Conservation (phyloP, 345 rosid species). For the Crucihimalaya himalaica region DNA sequence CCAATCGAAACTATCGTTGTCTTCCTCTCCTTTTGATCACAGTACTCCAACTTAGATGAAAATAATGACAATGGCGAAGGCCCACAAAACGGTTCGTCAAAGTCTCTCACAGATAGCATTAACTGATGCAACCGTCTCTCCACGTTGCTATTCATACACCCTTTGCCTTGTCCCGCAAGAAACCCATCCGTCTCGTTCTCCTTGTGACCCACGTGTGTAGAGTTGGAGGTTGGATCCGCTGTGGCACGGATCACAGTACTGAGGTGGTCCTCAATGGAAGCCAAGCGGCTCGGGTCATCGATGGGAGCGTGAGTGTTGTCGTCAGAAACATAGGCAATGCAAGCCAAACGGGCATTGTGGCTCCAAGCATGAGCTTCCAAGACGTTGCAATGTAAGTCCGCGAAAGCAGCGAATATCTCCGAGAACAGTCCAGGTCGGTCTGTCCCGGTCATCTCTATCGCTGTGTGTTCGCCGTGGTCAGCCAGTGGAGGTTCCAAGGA, state of each 20-base stretch:
- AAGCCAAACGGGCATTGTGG: slow-evolving; percentile 70
- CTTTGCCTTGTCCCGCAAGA: slow-evolving; percentile 47
- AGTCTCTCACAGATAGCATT: slow-evolving; percentile 72
- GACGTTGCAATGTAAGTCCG: slow-evolving; percentile 61
- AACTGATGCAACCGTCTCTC: slow-evolving; percentile 77
- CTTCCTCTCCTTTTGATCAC: slow-evolving; percentile 37
- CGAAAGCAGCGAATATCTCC: slow-evolving; percentile 68
- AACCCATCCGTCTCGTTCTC: slow-evolving; percentile 47
- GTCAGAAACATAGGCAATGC: slow-evolving; percentile 63
- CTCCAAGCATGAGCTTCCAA: slow-evolving; percentile 84
- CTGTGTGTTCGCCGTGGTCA: slow-evolving; percentile 50
- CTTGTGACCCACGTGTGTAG: slow-evolving; percentile 40
- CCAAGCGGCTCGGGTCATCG: slow-evolving; percentile 59
- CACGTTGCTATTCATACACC: slow-evolving; percentile 46
- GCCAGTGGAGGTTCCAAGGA: slow-evolving; percentile 25
- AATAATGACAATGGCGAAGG: slow-evolving; percentile 25
- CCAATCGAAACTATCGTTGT: slow-evolving; percentile 49
- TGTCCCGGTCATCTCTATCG: slow-evolving; percentile 64
- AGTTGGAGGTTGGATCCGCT: slow-evolving; percentile 27
- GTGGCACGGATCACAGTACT: slow-evolving; percentile 58
- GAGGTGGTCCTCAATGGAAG: slow-evolving; percentile 63
- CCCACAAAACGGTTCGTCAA: slow-evolving; percentile 46
- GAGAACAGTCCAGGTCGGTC: slow-evolving; percentile 83
- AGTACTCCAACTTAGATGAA: slow-evolving; percentile 27
- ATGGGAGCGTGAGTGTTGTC: slow-evolving; percentile 52